phyloP scores from a whole-genome alignment of 1,284 basidiomycete species.

The Apiotrichum domesticum region DNA sequence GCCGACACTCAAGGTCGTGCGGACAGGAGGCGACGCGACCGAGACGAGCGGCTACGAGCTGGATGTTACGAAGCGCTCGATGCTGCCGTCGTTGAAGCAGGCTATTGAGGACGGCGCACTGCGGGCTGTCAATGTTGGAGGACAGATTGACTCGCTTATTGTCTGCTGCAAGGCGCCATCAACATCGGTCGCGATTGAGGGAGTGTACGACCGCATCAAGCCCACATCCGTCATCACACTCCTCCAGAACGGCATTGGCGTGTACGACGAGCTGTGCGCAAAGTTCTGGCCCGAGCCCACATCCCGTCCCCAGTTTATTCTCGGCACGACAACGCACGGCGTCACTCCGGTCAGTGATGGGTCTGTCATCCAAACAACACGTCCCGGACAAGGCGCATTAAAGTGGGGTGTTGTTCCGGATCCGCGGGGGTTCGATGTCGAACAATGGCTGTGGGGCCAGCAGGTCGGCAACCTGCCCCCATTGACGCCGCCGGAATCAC shows the following conservation, averaged over 20 bases:
- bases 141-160: slow-evolving; percentile 63
- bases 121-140: not conserved
- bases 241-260: slow-evolving; percentile 83
- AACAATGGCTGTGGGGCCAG: slow-evolving; percentile 29
- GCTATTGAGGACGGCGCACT: not conserved
- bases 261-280: slow-evolving; percentile 70
- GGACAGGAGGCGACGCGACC: slow-evolving; percentile 6
- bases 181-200: slow-evolving; percentile 57
- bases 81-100: not conserved
- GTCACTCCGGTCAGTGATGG: slow-evolving; percentile 30
- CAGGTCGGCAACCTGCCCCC: slow-evolving; percentile 9
- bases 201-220: slow-evolving; percentile 61
- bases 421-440: slow-evolving; percentile 46
- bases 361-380: slow-evolving; percentile 55
- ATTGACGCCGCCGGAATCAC: slow-evolving; percentile 24
- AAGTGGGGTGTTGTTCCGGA: slow-evolving; percentile 76
- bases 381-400: slow-evolving; percentile 55
- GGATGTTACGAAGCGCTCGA: slow-evolving; percentile 8
- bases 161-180: slow-evolving; percentile 74
- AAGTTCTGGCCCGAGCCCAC: slow-evolving; percentile 66
- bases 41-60: slow-evolving; percentile 22
- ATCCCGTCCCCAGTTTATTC: slow-evolving; percentile 74
- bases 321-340: slow-evolving; percentile 78
- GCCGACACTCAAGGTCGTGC: slow-evolving; percentile 6
- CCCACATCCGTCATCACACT: slow-evolving; percentile 75